Conservation (phyloP, 176 grass and related monocot species). For the Areca catechu region DNA sequence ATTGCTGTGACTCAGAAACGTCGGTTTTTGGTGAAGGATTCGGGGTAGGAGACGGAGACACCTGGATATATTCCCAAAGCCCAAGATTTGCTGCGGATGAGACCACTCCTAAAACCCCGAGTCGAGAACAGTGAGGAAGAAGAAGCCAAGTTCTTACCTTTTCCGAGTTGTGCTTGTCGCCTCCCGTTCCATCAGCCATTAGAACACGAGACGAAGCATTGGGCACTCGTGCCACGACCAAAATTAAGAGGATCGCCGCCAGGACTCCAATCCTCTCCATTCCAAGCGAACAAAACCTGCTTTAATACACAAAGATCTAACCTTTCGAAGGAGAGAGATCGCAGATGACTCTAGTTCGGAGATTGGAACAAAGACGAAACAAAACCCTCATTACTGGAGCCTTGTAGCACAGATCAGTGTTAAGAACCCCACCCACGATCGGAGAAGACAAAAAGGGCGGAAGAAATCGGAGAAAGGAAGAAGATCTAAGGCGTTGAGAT, state of each 20-base stretch:
- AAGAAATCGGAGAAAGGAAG: no score
- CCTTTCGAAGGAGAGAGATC: background rate
- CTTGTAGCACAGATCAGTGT: no score
- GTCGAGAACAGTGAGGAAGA: background rate
- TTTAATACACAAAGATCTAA: constrained; percentile 2
- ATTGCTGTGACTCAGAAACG: background rate
- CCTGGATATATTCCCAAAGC: background rate
- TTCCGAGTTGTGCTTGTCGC: background rate
- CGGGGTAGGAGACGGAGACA: background rate
- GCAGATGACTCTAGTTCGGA: background rate
- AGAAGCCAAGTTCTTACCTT: constrained; percentile 19
- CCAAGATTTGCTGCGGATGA: background rate
- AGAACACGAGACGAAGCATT: constrained; percentile 27
- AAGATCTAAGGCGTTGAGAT: no score
- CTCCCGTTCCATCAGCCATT: constrained; percentile 13
- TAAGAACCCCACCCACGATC: no score
- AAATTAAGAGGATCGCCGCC: constrained; percentile 15
- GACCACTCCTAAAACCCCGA: background rate
- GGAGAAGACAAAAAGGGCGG: no score
- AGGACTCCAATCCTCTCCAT: constrained; percentile 14
- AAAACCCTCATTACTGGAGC: no score
- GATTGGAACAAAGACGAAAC: no score
- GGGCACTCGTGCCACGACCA: constrained; percentile 5
- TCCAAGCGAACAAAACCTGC: background rate
- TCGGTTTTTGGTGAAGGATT: background rate